Conservation (phyloP, 345 rosid genomes). For the Eutrema heterophyllum region DNA sequence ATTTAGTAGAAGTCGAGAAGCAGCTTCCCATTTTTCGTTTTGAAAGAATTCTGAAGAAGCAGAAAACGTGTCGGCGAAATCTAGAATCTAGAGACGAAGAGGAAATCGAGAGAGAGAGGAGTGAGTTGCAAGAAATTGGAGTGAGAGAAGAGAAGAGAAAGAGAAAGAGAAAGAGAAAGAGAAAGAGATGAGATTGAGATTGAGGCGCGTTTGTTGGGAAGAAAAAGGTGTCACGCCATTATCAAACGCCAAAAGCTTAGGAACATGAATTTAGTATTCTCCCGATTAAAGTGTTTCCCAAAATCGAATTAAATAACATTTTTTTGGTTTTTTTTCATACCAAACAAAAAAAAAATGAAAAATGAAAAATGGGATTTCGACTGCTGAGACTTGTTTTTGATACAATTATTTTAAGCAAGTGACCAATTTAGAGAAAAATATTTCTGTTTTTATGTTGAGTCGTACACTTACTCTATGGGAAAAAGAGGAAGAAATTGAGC, state of each 20-base stretch:
- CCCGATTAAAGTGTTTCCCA: background rate
- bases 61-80: slow-evolving; percentile 11
- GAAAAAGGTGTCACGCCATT: slow-evolving; percentile 28
- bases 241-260: slow-evolving; percentile 10
- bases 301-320: background rate
- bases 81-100: slow-evolving; percentile 1
- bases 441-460: background rate
- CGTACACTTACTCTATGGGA: background rate
- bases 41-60: background rate
- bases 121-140: slow-evolving; percentile 25
- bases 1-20: slow-evolving; percentile 27
- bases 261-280: background rate
- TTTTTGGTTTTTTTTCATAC: background rate
- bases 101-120: background rate
- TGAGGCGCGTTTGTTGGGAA: slow-evolving; percentile 16
- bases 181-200: too few relatives aligned
- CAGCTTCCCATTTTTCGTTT: slow-evolving; percentile 51
- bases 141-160: slow-evolving; percentile 10
- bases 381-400: background rate
- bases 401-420: background rate
- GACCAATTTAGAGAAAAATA: background rate
- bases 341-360: background rate
- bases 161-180: too few relatives aligned
- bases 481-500: background rate
- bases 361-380: background rate